Percentiles rank a stretch among this genome's conserved stretches.
These are phyloP conservation scores for Conticribra weissflogii DNA, from an alignment of 108 stramenopile species.

Conservation along the genomic window DNA sequence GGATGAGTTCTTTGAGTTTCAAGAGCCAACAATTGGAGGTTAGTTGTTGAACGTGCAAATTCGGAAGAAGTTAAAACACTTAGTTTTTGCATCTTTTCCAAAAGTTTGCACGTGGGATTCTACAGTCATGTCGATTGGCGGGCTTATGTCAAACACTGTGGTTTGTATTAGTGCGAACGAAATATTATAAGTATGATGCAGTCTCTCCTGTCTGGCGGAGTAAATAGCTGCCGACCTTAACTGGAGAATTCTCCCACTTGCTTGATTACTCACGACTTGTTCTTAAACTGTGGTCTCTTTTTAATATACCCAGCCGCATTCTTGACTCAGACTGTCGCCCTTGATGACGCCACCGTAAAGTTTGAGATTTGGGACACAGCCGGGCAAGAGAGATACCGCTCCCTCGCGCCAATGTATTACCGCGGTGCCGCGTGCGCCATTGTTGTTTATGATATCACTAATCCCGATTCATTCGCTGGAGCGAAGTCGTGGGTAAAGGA, in stretches of 20 bases:
- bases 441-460: slow-evolving; percentile 97
- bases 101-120: no score
- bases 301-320: slow-evolving; percentile 95
- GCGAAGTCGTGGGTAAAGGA: slow-evolving; percentile 99
- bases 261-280: not conserved
- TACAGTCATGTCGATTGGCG: no score
- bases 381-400: slow-evolving; percentile 78
- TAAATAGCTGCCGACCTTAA: no score
- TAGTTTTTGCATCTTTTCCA: no score
- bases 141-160: no score
- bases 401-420: slow-evolving; percentile 93
- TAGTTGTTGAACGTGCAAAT: no score
- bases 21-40: slow-evolving; percentile 98
- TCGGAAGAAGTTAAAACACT: no score
- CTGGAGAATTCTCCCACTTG: not conserved
- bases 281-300: not conserved
- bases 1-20: slow-evolving; percentile 99
- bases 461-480: slow-evolving; percentile 95
- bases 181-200: no score
- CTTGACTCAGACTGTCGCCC: slow-evolving; percentile 93
- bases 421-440: slow-evolving; percentile 90
- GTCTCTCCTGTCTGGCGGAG: no score
- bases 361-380: slow-evolving; percentile 99
- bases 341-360: slow-evolving; percentile 95
- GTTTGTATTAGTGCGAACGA: no score